Base-by-base conservation (phyloP, 148 eudicot genomes). In the Nyssa sinensis region DNA sequence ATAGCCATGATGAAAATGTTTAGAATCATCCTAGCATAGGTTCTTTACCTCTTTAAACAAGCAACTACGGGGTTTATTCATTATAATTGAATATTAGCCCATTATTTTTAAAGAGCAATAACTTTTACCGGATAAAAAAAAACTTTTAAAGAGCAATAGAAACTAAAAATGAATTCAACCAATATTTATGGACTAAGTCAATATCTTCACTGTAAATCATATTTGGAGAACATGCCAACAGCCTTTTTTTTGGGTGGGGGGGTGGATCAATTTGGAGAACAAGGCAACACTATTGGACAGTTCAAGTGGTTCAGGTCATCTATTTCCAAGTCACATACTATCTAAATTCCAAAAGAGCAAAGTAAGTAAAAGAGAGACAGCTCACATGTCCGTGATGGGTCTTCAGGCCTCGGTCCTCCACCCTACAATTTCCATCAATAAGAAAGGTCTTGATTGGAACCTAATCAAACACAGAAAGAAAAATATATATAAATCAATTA, bases 371-470 rank as follows among this genome's bases (percentile, higher is more conserved):
- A 57, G 79, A 73, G 49, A 71, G 75, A 34, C 25, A 75, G 74
- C 97, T 89, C 86, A 96, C 98, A 89, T 96, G 98, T 82, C 99
- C 99, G 85, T 96, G 93, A 75, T 96, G 99, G 29, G 97, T 91
- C 89, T 96, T 96, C 89, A 96, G 79, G 69, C 99, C 99, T 78
- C 97, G 86, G 64, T 96, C 99, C 90, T 96, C 99, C 84, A 96
- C 99, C 77, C 98, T 86, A 74, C 97, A 94, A 81, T 91, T 94
- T 72, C 98, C 98, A 84, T 94, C 98, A 64, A 94, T 91, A 64
- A 91, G 89, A 76, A 94, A 88, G 58, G 95, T 89, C 88, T 91
- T 91, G 75, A 92, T 90, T 13, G 98, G 98, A 60, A 88, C 97
- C 94, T 92, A 74, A 32, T 70, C 58, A 69, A 71, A 76, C 75